A percentile compares a stretch with the other conserved stretches of the same genome.
phyloP scores from a whole-genome alignment of 495 filamentous ascomycete species.

The Parathielavia hyrcaniae region DNA sequence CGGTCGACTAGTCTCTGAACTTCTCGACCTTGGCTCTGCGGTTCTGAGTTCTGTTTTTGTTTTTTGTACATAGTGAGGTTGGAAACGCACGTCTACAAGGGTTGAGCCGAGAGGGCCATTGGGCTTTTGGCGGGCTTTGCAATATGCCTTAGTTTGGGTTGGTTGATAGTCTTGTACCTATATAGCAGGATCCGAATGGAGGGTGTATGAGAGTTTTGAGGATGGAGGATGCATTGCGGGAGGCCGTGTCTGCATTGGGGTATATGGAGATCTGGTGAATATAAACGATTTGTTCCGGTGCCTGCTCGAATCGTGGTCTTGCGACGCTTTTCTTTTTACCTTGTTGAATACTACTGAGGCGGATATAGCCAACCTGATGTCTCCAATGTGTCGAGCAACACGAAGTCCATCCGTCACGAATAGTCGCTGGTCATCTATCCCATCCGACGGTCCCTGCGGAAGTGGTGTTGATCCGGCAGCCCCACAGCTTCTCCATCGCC shows the following conservation, averaged over 20 bases:
- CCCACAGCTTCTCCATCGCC: slow-evolving; percentile 5
- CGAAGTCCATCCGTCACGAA: background rate
- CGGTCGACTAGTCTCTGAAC: background rate
- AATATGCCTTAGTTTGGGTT: no score
- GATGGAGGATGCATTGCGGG: background rate
- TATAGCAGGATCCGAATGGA: no score
- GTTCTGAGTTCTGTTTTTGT: background rate
- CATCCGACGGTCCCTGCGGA: slow-evolving; percentile 6
- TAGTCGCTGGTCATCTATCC: no score
- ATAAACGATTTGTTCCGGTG: background rate
- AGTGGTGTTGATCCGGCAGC: slow-evolving; percentile 20
- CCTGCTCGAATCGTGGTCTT: background rate
- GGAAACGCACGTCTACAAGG: no score
- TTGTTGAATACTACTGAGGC: background rate
- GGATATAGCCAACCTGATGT: background rate
- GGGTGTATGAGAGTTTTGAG: no score
- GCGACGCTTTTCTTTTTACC: slow-evolving; percentile 1
- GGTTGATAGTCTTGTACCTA: no score
- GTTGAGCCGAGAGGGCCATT: no score
- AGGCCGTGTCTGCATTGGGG: no score
- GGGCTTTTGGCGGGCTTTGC: no score
- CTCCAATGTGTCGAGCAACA: background rate
- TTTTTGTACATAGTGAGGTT: slow-evolving; percentile 1
- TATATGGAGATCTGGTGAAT: background rate
- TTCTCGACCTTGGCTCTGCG: background rate